Percentiles rank a stretch among this genome's conserved stretches.
phyloP scores from a whole-genome alignment of 2,329 filamentous ascomycete genomes.

The Coleophoma crateriformis region DNA sequence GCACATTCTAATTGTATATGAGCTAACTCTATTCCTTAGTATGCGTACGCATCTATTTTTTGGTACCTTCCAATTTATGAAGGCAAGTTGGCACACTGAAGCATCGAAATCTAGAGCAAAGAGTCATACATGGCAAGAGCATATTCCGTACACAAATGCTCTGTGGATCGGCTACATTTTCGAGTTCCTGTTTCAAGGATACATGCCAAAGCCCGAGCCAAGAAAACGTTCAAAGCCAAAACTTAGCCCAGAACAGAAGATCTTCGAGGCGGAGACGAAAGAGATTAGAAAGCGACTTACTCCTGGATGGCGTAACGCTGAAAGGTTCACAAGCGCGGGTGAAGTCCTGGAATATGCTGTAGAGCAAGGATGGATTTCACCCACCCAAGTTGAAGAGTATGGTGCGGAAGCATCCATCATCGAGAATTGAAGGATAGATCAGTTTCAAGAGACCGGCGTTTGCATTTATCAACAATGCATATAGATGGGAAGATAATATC shows the following conservation, averaged over 20 bases:
- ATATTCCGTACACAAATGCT: constrained; percentile 58
- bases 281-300: constrained; percentile 51
- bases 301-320: constrained; percentile 18
- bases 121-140: constrained; percentile 40
- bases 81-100: constrained; percentile 10
- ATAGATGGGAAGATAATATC: too few relatives aligned
- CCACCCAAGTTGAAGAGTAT: not conserved
- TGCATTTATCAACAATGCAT: not conserved
- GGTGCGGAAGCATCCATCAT: not conserved
- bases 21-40: not conserved
- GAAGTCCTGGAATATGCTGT: constrained; percentile 14
- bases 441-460: not conserved
- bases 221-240: too few relatives aligned
- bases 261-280: constrained; percentile 41
- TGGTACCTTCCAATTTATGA: constrained; percentile 5
- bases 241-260: constrained; percentile 30
- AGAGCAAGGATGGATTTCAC: constrained; percentile 14
- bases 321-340: constrained; percentile 13
- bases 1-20: too few relatives aligned
- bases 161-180: constrained; percentile 61
- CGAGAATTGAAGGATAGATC: not conserved
- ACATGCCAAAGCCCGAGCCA: not conserved
- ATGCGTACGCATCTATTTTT: constrained; percentile 21
- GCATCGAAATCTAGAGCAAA: constrained; percentile 1
- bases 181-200: constrained; percentile 37